phyloP scores from a whole-genome alignment of 495 filamentous ascomycete genomes.

The Aspergillus bridgeri region DNA sequence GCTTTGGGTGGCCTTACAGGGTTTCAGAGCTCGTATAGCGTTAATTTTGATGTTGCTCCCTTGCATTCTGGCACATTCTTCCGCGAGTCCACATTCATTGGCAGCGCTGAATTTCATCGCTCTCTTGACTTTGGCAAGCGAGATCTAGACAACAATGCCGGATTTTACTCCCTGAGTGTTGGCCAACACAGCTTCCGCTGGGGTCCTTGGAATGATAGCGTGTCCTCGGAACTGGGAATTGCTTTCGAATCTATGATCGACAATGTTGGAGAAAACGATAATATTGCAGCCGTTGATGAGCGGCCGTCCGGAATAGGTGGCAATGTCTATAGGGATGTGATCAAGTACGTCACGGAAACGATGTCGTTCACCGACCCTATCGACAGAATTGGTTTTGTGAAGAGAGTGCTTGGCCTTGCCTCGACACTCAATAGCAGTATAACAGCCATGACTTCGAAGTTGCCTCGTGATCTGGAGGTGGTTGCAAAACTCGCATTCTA shows the following conservation, averaged over 20 bases:
- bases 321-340: constrained; percentile 31
- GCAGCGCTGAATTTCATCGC: constrained; percentile 61
- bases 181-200: constrained; percentile 55
- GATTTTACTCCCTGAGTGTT: constrained; percentile 36
- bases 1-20: constrained; percentile 41
- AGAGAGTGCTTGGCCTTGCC: constrained; percentile 28
- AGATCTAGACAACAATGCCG: constrained; percentile 32
- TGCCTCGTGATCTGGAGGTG: constrained; percentile 14
- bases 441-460: constrained; percentile 17
- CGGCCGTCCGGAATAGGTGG: background rate
- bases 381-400: constrained; percentile 41
- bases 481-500: constrained; percentile 29
- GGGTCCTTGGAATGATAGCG: constrained; percentile 65
- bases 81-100: constrained; percentile 71
- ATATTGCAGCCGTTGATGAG: constrained; percentile 3
- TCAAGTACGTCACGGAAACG: constrained; percentile 46
- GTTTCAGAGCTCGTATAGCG: constrained; percentile 58
- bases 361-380: constrained; percentile 53
- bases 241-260: constrained; percentile 52
- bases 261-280: constrained; percentile 17
- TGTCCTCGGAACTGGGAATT: constrained; percentile 64
- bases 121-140: constrained; percentile 38
- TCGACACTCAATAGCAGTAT: constrained; percentile 28
- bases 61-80: constrained; percentile 68
- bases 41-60: constrained; percentile 71